Evolutionary conservation across 2,329 filamentous ascomycete species (phyloP).

Genomic region (Tolypocladium tropicale): DNA sequence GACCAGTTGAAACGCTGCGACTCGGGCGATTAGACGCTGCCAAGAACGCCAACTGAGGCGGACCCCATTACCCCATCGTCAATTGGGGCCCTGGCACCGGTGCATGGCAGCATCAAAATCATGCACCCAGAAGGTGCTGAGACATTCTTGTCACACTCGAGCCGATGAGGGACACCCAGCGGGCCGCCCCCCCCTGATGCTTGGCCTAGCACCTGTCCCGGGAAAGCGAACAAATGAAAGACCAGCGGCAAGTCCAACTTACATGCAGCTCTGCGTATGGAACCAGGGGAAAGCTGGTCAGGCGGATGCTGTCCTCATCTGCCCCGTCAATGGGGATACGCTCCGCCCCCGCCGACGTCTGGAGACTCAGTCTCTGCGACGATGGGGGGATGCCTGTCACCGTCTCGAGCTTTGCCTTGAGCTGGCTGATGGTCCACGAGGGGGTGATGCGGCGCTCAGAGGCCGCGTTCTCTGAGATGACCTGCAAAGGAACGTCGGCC

Average conservation of each 20-base stretch:
- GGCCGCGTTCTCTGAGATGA: constrained; percentile 65
- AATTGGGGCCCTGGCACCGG: not conserved
- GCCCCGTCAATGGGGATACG: constrained; percentile 55
- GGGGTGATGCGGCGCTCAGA: constrained; percentile 89
- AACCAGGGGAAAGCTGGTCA: constrained; percentile 56
- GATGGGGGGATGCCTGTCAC: constrained; percentile 84
- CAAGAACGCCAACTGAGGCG: constrained; percentile 8
- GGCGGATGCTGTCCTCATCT: constrained; percentile 60
- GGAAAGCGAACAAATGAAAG: constrained; percentile 6
- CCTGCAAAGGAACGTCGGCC: constrained; percentile 65
- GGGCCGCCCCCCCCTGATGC: constrained; percentile 2
- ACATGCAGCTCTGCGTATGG: constrained; percentile 74
- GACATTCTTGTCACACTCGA: constrained; percentile 1
- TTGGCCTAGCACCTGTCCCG: constrained; percentile 1
- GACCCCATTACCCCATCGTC: not conserved
- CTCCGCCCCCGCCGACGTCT: constrained; percentile 42
- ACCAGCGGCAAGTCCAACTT: constrained; percentile 31
- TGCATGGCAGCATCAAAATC: not conserved
- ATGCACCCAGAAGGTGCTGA: constrained; percentile 1
- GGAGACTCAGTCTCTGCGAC: constrained; percentile 66
- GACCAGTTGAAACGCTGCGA: not conserved
- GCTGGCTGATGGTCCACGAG: constrained; percentile 75
- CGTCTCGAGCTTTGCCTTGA: constrained; percentile 82
- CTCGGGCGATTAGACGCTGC: constrained; percentile 5
- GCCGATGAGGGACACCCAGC: not conserved